Evolutionary conservation across 2,329 filamentous ascomycete species (phyloP), one percentile per base, ranked within the genome.

Genomic region (Capronia epimyces): DNA sequence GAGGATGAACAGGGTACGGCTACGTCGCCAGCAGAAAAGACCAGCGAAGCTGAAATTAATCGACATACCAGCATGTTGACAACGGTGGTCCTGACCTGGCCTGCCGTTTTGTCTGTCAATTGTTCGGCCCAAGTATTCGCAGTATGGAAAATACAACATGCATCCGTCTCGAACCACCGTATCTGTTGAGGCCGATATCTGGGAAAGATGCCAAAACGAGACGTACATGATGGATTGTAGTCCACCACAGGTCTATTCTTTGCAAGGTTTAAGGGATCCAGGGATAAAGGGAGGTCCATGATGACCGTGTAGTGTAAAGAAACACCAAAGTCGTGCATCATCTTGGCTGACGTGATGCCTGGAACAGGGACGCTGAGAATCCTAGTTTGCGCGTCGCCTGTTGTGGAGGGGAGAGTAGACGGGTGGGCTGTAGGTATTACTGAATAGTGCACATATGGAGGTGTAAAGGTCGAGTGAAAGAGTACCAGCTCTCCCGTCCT

Each of bases 251-350:
- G 77, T 42, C 71, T 71, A 54, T 78, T 79, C 50, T 69, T 77
- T 1, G 76, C 62, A 22, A 82, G 70, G 51, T 85, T 85, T 34
- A 80, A 63, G 0, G 83, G 82, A 52, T 86, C 78, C 1, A 87
- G 69, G 0, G 78, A 80, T 0, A 87, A 69, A 0, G 84, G 84
- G 8, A 87, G 70, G 60, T 88, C 84, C 67, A 87, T 75, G 49
- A 87, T 84, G 31, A 87, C 68, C 0, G 83, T 85, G 60, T 86
- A 75, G 3, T 63, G 65, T 3, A 68, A 72, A 1, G 83, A 84
- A 1, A 83, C 83, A 12, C 84, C 84, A 65, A 87, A 87, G 63
- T 87, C 84, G 62, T 87, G 84, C 82, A 87, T 87, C 76, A 87
- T 83, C 63, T 83, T 86, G 1, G 82, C 79, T 1, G 78, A 78